phyloP scores from a whole-genome alignment of 2,329 filamentous ascomycete species.

The Myrmaecium sp. region DNA sequence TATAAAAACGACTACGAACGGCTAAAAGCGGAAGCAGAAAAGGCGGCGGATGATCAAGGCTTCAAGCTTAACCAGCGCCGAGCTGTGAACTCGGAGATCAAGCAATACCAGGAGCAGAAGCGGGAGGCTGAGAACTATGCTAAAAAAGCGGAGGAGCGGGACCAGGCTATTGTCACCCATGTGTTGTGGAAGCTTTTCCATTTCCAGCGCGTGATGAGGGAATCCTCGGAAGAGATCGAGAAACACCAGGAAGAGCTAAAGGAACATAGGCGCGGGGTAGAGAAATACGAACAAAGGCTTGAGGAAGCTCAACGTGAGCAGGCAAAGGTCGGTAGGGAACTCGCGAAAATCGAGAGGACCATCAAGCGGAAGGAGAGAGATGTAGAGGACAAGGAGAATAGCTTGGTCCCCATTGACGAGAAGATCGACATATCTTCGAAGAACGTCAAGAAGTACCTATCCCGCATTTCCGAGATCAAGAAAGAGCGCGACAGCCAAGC shows the following conservation, averaged over 20 bases:
- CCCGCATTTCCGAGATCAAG: constrained; percentile 50
- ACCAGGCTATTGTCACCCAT: constrained; percentile 81
- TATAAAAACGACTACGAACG: constrained; percentile 88
- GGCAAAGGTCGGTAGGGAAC: constrained; percentile 55
- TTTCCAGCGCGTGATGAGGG: constrained; percentile 83
- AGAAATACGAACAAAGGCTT: constrained; percentile 64
- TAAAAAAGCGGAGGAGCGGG: constrained; percentile 74
- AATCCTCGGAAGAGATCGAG: constrained; percentile 77
- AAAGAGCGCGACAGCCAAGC: constrained; percentile 63
- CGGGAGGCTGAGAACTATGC: constrained; percentile 88
- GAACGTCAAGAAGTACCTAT: constrained; percentile 51
- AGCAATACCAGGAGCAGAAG: constrained; percentile 94
- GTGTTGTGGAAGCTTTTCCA: constrained; percentile 95
- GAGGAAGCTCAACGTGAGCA: constrained; percentile 77
- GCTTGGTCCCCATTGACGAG: constrained; percentile 75
- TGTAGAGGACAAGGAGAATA: constrained; percentile 73
- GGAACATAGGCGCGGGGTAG: constrained; percentile 75
- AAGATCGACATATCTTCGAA: constrained; percentile 68
- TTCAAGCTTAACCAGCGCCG: constrained; percentile 78
- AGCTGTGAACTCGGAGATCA: constrained; percentile 94
- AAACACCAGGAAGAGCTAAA: constrained; percentile 90
- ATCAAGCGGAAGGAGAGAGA: constrained; percentile 77
- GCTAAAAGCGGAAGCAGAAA: constrained; percentile 71
- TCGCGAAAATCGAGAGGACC: constrained; percentile 63
- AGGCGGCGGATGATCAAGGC: constrained; percentile 74